Percentiles rank a stretch among this genome's conserved stretches.
These are phyloP conservation scores for Hyaloscypha variabilis DNA, from an alignment of 495 filamentous ascomycete species.

Conservation along the genomic window DNA sequence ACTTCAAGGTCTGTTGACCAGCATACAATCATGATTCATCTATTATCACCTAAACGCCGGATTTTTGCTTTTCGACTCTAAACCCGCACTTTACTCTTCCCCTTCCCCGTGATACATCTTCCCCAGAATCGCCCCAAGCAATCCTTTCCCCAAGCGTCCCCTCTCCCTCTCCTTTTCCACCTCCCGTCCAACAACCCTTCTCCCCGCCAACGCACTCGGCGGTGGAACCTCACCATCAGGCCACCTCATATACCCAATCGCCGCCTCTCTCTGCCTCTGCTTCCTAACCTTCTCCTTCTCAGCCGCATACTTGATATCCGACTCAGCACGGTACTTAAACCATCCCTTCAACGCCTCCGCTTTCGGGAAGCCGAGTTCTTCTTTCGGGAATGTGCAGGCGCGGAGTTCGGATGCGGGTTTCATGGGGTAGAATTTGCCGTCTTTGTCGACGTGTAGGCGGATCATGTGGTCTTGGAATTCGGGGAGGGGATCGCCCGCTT, in stretches of 20 bases:
- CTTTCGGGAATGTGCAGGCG: conserved; percentile 60
- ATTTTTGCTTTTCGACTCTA: too few species aligned
- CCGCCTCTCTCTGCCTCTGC: conserved; percentile 66
- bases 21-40: too few species aligned
- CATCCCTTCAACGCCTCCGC: conserved; percentile 75
- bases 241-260: conserved; percentile 65
- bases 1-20: too few species aligned
- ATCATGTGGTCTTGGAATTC: conserved; percentile 81
- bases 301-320: conserved; percentile 66
- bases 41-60: too few species aligned
- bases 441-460: conserved; percentile 73
- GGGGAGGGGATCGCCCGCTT: conserved; percentile 75
- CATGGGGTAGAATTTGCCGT: conserved; percentile 68
- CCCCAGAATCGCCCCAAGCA: not conserved
- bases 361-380: conserved; percentile 76
- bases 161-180: not conserved
- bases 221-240: conserved; percentile 71
- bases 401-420: conserved; percentile 57
- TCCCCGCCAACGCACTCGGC: conserved; percentile 74
- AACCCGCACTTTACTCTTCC: too few species aligned
- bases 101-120: too few species aligned
- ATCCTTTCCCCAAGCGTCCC: not conserved
- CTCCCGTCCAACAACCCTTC: conserved; percentile 36
- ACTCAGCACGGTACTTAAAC: conserved; percentile 66
- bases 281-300: conserved; percentile 66